These are phyloP conservation scores for Daldinia bambusicola DNA, from an alignment of 495 filamentous ascomycete species.

Conservation along the genomic window DNA sequence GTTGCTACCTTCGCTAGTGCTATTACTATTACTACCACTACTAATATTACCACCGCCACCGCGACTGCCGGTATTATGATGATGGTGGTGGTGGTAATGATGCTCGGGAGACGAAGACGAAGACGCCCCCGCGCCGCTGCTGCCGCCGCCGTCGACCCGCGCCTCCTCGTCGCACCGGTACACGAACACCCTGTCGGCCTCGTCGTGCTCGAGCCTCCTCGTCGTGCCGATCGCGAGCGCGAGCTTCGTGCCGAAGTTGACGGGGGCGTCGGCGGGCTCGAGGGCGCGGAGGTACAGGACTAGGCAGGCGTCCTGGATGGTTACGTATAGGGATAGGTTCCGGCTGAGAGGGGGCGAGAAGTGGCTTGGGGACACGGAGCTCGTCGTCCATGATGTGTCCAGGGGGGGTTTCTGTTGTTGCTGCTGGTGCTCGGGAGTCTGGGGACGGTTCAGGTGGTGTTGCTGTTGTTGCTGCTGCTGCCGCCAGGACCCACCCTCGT, in stretches of 20 bases:
- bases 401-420: constrained; percentile 28
- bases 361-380: constrained; percentile 50
- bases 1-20: background rate
- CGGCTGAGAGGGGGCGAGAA: constrained; percentile 57
- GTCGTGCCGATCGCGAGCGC: constrained; percentile 66
- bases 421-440: no score
- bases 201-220: constrained; percentile 79
- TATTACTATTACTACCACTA: no score
- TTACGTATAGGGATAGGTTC: constrained; percentile 77
- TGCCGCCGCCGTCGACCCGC: constrained; percentile 12
- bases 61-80: background rate
- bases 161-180: constrained; percentile 53
- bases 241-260: constrained; percentile 61
- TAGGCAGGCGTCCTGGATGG: constrained; percentile 79
- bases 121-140: no score
- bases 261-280: constrained; percentile 65
- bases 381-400: constrained; percentile 52
- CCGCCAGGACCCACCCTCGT: background rate
- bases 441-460: no score
- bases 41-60: no score
- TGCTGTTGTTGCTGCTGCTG: background rate
- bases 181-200: constrained; percentile 76
- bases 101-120: constrained; percentile 15
- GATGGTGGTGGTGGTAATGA: no score
- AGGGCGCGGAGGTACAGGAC: constrained; percentile 83